Evolutionary conservation across 2,329 filamentous ascomycete genomes (phyloP).

Genomic region (Talaromyces atroroseus): DNA sequence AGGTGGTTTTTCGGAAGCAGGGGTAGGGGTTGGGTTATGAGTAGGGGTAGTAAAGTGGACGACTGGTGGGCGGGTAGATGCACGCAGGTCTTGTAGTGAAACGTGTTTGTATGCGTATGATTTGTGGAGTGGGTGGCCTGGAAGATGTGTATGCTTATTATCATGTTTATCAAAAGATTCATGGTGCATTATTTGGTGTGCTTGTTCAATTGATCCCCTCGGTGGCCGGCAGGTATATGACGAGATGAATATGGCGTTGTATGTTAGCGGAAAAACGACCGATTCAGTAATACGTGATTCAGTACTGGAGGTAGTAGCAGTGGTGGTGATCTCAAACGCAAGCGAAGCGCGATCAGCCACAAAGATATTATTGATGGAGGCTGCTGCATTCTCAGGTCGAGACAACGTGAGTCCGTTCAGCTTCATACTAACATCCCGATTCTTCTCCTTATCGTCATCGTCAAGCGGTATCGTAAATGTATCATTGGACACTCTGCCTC

Average conservation of each 20-base stretch:
- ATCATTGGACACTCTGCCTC: constrained; percentile 31
- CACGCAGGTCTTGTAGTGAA: constrained; percentile 20
- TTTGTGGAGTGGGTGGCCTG: constrained; percentile 35
- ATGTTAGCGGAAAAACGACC: constrained; percentile 37
- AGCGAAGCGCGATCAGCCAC: constrained; percentile 23
- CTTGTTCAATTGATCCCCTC: constrained; percentile 23
- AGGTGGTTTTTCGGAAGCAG: neutral
- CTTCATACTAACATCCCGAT: constrained; percentile 17
- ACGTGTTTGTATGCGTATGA: constrained; percentile 30
- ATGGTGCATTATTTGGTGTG: neutral
- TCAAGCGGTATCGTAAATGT: constrained; percentile 37
- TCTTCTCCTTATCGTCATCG: constrained; percentile 17
- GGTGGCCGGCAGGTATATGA: constrained; percentile 50
- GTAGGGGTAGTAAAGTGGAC: neutral
- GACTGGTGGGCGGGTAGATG: constrained; percentile 17
- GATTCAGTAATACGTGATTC: constrained; percentile 17
- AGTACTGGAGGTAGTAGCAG: neutral
- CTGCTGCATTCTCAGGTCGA: neutral
- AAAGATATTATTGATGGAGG: constrained; percentile 14
- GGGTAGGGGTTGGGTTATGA: neutral
- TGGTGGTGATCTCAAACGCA: constrained; percentile 19
- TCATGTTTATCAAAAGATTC: neutral
- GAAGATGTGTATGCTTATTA: constrained; percentile 24
- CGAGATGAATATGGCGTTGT: constrained; percentile 51
- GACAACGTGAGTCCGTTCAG: neutral